phyloP scores from a whole-genome alignment of 352 stramenopile genomes.

The Peronospora farinosa region DNA sequence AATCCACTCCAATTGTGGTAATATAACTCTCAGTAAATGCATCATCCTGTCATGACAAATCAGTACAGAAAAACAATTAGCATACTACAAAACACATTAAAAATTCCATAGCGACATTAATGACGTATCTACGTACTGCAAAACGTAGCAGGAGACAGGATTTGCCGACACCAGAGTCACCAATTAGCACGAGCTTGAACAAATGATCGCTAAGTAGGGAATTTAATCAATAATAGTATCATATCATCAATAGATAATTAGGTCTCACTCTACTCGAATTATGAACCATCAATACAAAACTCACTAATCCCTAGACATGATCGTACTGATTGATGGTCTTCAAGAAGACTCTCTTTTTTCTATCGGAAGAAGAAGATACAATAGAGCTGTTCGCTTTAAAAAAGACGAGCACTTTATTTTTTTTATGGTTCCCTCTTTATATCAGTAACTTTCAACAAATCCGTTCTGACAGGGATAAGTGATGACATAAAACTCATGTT shows the following conservation, averaged over 20 bases:
- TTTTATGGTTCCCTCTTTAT: not conserved
- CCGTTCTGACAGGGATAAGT: slow-evolving; percentile 2
- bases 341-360: too few relatives aligned
- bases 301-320: slow-evolving; percentile 81
- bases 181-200: slow-evolving; percentile 98
- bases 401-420: slow-evolving; percentile 6
- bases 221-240: not conserved
- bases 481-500: too few relatives aligned
- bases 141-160: slow-evolving; percentile 97
- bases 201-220: slow-evolving; percentile 83
- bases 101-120: slow-evolving; percentile 6
- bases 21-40: slow-evolving; percentile 98
- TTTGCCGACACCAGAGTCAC: slow-evolving; percentile 97
- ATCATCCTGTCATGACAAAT: slow-evolving; percentile 71
- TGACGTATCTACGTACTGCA: slow-evolving; percentile 66
- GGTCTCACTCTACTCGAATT: too few relatives aligned
- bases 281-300: slow-evolving; percentile 1
- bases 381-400: slow-evolving; percentile 2
- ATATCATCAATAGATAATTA: not conserved
- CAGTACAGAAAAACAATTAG: slow-evolving; percentile 2
- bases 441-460: slow-evolving; percentile 19
- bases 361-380: not conserved
- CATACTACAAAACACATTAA: not conserved
- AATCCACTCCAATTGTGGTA: slow-evolving; percentile 92
- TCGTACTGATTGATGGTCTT: slow-evolving; percentile 11